Conservation (phyloP, 805 yeast species). For the Yarrowia sp. region DNA sequence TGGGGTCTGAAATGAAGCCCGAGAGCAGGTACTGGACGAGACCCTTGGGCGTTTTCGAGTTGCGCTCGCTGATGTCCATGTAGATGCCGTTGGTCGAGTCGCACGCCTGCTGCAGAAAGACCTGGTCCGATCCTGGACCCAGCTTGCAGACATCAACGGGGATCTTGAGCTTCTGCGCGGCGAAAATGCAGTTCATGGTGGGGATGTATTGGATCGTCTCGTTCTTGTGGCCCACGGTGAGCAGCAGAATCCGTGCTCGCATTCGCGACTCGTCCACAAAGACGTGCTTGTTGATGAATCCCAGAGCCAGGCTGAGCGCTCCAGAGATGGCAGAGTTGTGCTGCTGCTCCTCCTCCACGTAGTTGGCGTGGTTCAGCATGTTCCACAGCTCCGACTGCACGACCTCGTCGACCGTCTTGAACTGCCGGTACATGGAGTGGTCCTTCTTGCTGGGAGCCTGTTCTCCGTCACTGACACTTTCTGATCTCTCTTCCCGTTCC, state of each 20-base stretch:
- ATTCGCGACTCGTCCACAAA: slow-evolving; percentile 48
- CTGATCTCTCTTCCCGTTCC: slow-evolving; percentile 20
- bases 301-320: slow-evolving; percentile 76
- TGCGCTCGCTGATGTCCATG: slow-evolving; percentile 47
- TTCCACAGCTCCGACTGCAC: slow-evolving; percentile 58
- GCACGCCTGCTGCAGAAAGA: slow-evolving; percentile 90
- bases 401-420: slow-evolving; percentile 71
- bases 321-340: slow-evolving; percentile 54
- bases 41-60: slow-evolving; percentile 58
- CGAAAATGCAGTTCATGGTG: slow-evolving; percentile 91
- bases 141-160: slow-evolving; percentile 90
- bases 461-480: slow-evolving; percentile 8
- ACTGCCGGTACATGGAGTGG: slow-evolving; percentile 75
- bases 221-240: slow-evolving; percentile 64
- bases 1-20: slow-evolving; percentile 84
- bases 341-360: slow-evolving; percentile 29
- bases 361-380: slow-evolving; percentile 43
- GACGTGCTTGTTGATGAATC: slow-evolving; percentile 70
- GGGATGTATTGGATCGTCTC: slow-evolving; percentile 82
- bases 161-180: slow-evolving; percentile 81
- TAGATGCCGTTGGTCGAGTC: slow-evolving; percentile 94
- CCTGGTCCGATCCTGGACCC: slow-evolving; percentile 50
- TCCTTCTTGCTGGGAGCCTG: neutral
- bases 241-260: slow-evolving; percentile 62
- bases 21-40: slow-evolving; percentile 77